Evolutionary conservation across 495 filamentous ascomycete genomes (phyloP).

Genomic region (Penicillium ochrochloron): DNA sequence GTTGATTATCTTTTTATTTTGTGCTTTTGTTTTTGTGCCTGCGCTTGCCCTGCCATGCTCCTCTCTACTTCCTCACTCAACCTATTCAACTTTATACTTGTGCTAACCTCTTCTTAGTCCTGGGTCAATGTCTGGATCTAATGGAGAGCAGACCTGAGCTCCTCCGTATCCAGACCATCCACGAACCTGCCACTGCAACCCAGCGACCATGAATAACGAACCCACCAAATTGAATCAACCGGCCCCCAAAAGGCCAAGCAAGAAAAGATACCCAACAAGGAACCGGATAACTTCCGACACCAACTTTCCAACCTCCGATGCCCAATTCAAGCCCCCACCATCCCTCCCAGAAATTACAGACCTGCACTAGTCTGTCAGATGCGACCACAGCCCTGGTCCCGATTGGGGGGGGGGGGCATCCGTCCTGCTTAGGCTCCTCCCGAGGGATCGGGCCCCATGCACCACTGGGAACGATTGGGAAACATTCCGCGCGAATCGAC

Average conservation of each 20-base stretch:
- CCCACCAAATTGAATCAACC: not conserved
- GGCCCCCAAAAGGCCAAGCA: not conserved
- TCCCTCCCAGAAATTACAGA: slow-evolving; percentile 6
- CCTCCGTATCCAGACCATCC: slow-evolving; percentile 27
- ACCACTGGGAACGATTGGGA: slow-evolving; percentile 2
- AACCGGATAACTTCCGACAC: not conserved
- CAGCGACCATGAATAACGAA: slow-evolving; percentile 30
- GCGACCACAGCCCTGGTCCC: not conserved
- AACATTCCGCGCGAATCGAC: not conserved
- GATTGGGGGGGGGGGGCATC: not conserved
- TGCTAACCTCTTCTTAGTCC: slow-evolving; percentile 47
- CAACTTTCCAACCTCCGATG: not conserved
- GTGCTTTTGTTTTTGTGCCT: not conserved
- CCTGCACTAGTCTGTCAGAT: no score
- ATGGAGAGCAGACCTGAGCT: slow-evolving; percentile 45
- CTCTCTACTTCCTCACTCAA: not conserved
- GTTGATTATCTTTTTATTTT: slow-evolving; percentile 33
- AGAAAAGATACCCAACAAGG: not conserved
- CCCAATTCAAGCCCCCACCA: not conserved
- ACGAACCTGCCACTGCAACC: slow-evolving; percentile 30
- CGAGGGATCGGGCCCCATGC: not conserved
- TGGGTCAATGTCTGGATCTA: slow-evolving; percentile 69
- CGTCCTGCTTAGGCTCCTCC: not conserved
- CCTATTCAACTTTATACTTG: not conserved
- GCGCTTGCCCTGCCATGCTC: not conserved